These are phyloP conservation scores for Phoenix dactylifera DNA, from an alignment of 176 grass and related monocot genomes.

Conservation along the genomic window DNA sequence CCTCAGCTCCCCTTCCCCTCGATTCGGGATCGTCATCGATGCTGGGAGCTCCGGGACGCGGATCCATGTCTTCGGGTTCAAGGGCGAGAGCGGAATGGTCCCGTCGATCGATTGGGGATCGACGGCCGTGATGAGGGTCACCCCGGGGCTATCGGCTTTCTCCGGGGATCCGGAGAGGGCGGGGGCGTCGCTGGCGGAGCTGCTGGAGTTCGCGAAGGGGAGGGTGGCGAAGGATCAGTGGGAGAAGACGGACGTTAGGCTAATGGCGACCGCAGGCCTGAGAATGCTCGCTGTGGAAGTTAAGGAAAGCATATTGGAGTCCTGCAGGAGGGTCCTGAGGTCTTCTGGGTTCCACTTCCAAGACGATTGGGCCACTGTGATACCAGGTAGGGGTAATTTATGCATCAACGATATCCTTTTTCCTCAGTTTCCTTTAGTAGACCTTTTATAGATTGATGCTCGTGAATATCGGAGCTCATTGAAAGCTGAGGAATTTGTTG, in stretches of 20 bases:
- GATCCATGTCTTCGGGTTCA: constrained; percentile 57
- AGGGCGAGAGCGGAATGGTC: constrained; percentile 24
- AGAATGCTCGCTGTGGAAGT: constrained; percentile 36
- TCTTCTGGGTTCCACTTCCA: constrained; percentile 57
- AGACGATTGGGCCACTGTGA: constrained; percentile 70
- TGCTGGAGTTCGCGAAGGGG: constrained; percentile 47
- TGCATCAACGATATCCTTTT: too few relatives aligned
- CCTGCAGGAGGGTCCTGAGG: constrained; percentile 52
- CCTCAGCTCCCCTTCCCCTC: neutral
- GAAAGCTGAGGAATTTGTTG: too few relatives aligned
- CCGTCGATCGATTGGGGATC: constrained; percentile 56
- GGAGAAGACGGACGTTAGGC: constrained; percentile 43
- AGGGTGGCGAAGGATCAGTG: constrained; percentile 26
- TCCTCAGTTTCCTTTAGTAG: too few relatives aligned
- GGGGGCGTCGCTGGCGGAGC: constrained; percentile 38
- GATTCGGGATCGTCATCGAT: constrained; percentile 66
- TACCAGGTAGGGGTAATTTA: constrained; percentile 37
- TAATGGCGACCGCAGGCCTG: constrained; percentile 86
- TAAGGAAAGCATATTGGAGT: constrained; percentile 50
- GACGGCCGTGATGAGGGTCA: constrained; percentile 51
- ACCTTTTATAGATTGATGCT: too few relatives aligned
- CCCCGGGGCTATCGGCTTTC: constrained; percentile 71
- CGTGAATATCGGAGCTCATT: too few relatives aligned
- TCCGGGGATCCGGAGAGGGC: constrained; percentile 28
- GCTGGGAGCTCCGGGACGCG: constrained; percentile 73